Percentiles rank a stretch among this genome's conserved stretches.
phyloP scores from a whole-genome alignment of 352 stramenopile genomes.

The Phytophthora macrochlamydospora region DNA sequence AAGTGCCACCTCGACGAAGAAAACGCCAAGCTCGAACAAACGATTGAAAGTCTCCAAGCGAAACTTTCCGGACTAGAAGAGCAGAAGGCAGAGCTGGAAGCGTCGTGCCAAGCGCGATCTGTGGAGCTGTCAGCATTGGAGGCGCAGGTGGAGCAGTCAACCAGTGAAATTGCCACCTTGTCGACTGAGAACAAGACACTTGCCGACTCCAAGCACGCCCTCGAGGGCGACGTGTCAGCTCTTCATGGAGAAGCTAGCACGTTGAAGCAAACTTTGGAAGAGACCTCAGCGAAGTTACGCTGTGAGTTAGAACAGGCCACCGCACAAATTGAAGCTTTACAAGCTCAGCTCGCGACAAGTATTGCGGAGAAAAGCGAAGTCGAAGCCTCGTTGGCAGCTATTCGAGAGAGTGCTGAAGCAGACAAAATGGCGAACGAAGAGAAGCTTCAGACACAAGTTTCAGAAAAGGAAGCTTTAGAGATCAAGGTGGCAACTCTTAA shows the following conservation, averaged over 20 bases:
- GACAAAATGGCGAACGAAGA: conserved; percentile 32
- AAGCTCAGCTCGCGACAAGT: conserved; percentile 24
- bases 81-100: conserved; percentile 44
- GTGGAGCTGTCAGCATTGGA: conserved; percentile 30
- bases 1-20: conserved; percentile 44
- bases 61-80: conserved; percentile 39
- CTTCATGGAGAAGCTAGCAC: conserved; percentile 47
- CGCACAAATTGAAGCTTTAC: conserved; percentile 19
- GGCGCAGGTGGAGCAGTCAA: conserved; percentile 21
- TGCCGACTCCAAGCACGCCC: conserved; percentile 32
- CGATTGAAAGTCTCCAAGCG: conserved; percentile 37
- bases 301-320: conserved; percentile 32
- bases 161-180: conserved; percentile 29
- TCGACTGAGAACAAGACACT: conserved; percentile 33
- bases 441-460: conserved; percentile 32
- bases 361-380: conserved; percentile 29
- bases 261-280: conserved; percentile 42
- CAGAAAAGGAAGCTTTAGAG: conserved; percentile 31
- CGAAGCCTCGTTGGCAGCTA: conserved; percentile 5
- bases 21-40: conserved; percentile 41
- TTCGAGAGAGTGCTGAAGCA: conserved; percentile 14
- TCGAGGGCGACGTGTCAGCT: conserved; percentile 38
- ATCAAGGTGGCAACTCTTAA: conserved; percentile 35
- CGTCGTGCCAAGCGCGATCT: conserved; percentile 25
- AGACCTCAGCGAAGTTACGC: conserved; percentile 35